Conservation (phyloP, 2,329 filamentous ascomycete species). For the Alternaria arborescens region DNA sequence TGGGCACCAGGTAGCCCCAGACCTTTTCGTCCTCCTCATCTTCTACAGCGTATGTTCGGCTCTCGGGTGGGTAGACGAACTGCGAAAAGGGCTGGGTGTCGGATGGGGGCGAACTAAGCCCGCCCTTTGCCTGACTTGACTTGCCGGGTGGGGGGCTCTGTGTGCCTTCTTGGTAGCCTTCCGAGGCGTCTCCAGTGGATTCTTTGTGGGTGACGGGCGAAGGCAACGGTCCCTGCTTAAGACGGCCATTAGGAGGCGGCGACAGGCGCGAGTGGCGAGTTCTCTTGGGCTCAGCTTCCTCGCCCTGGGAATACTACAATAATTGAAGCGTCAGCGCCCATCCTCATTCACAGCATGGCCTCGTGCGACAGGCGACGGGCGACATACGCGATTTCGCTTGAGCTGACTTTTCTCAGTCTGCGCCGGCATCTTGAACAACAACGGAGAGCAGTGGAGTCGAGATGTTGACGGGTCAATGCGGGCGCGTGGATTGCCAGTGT, state of each 20-base stretch:
- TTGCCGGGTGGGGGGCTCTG: constrained; percentile 67
- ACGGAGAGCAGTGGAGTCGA: constrained; percentile 21
- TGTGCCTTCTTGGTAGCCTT: constrained; percentile 72
- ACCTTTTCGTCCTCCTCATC: constrained; percentile 87
- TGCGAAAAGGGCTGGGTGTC: constrained; percentile 86
- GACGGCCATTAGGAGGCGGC: constrained; percentile 61
- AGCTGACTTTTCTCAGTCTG: constrained; percentile 78
- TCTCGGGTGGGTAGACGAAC: constrained; percentile 74
- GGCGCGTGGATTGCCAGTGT: constrained; percentile 27
- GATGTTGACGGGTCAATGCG: constrained; percentile 31
- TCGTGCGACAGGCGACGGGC: not conserved
- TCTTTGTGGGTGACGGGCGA: constrained; percentile 79
- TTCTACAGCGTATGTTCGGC: constrained; percentile 81
- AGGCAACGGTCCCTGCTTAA: constrained; percentile 68
- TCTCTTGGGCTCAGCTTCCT: constrained; percentile 78
- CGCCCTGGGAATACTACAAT: constrained; percentile 70
- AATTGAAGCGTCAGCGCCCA: constrained; percentile 30
- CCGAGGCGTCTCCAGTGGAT: constrained; percentile 64
- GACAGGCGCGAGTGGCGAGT: constrained; percentile 75
- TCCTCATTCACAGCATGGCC: not conserved
- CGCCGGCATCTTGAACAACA: constrained; percentile 61
- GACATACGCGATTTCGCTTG: constrained; percentile 79
- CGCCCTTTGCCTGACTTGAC: constrained; percentile 52
- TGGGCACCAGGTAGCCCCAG: constrained; percentile 92
- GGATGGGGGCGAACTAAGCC: constrained; percentile 67